Percentiles rank a stretch among this genome's conserved stretches.
Conservation (phyloP, 352 stramenopile genomes). For the Pseudoperonospora humuli region DNA sequence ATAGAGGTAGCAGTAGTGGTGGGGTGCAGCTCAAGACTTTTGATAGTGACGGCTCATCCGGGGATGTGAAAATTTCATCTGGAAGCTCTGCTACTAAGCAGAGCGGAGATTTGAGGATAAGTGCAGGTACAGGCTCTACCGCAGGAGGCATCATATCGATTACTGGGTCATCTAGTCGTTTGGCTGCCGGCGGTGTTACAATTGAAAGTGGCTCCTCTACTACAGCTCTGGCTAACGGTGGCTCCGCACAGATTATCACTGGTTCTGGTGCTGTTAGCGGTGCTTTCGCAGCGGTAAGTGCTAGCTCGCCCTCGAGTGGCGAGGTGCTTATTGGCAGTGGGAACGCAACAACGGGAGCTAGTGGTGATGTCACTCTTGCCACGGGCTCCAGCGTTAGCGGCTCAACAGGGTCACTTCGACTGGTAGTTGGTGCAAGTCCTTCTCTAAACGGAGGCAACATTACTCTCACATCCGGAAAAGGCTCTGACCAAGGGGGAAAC, state of each 20-base stretch:
- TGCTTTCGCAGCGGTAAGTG: slow-evolving; percentile 8
- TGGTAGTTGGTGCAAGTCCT: slow-evolving; percentile 10
- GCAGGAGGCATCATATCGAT: slow-evolving; percentile 20
- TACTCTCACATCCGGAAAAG: slow-evolving; percentile 13
- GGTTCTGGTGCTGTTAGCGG: slow-evolving; percentile 14
- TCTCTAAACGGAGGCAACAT: slow-evolving; percentile 12
- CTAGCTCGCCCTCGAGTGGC: slow-evolving; percentile 14
- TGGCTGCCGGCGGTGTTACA: slow-evolving; percentile 11
- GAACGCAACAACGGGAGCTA: slow-evolving; percentile 12
- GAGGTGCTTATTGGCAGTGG: slow-evolving; percentile 18
- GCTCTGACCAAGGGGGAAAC: slow-evolving; percentile 8
- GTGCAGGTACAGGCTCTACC: slow-evolving; percentile 13
- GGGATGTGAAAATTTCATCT: slow-evolving; percentile 22
- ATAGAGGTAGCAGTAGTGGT: slow-evolving; percentile 18
- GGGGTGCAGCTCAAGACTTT: slow-evolving; percentile 15
- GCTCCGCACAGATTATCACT: slow-evolving; percentile 10
- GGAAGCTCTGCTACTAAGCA: slow-evolving; percentile 14
- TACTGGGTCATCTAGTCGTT: slow-evolving; percentile 12
- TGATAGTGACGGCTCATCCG: slow-evolving; percentile 13
- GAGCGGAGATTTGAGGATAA: slow-evolving; percentile 21
- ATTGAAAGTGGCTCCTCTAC: slow-evolving; percentile 18
- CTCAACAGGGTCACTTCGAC: slow-evolving; percentile 15
- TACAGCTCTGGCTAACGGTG: slow-evolving; percentile 9
- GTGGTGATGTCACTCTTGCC: slow-evolving; percentile 19
- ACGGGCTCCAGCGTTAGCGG: slow-evolving; percentile 19